A percentile compares a stretch with the other conserved stretches of the same genome.
Evolutionary conservation across 352 stramenopile species (phyloP).

Genomic region (Aphanomyces invadans): DNA sequence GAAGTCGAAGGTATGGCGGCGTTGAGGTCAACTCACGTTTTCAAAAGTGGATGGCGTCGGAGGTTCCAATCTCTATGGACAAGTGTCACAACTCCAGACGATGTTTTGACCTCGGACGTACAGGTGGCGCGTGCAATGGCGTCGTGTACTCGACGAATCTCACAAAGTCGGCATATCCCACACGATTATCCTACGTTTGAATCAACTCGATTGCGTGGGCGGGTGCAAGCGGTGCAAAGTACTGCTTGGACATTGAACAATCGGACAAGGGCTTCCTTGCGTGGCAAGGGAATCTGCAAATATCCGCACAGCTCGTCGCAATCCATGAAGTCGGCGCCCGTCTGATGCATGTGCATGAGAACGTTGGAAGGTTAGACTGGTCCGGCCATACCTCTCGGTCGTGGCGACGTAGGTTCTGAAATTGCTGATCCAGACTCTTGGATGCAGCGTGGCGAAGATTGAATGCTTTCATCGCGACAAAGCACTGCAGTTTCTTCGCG

Average conservation of each 20-base stretch:
- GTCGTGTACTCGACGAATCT: slow-evolving; percentile 38
- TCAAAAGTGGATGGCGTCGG: neutral
- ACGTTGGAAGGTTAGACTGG: slow-evolving; percentile 12
- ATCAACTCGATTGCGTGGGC: too few relatives aligned
- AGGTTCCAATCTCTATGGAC: neutral
- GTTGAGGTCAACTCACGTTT: too few relatives aligned
- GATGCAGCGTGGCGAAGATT: slow-evolving; percentile 56
- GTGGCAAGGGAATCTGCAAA: slow-evolving; percentile 58
- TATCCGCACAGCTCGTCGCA: slow-evolving; percentile 60
- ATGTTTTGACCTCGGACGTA: neutral
- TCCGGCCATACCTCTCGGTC: slow-evolving; percentile 7
- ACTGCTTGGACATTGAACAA: slow-evolving; percentile 38
- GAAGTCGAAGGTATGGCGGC: too few relatives aligned
- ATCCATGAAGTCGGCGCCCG: slow-evolving; percentile 34
- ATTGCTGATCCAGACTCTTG: slow-evolving; percentile 54
- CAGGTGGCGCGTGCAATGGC: neutral
- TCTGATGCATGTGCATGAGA: slow-evolving; percentile 6
- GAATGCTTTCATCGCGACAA: slow-evolving; percentile 73
- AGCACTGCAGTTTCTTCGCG: slow-evolving; percentile 56
- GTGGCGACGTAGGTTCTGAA: slow-evolving; percentile 34
- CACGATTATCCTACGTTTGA: slow-evolving; percentile 1
- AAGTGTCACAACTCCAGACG: neutral
- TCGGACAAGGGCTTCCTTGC: slow-evolving; percentile 43
- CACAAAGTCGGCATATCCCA: slow-evolving; percentile 35
- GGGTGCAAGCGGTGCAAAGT: neutral